Evolutionary conservation across 345 rosid genomes (phyloP), one percentile per base, ranked within the genome.

Genomic region (Anastatica hierochuntica): DNA sequence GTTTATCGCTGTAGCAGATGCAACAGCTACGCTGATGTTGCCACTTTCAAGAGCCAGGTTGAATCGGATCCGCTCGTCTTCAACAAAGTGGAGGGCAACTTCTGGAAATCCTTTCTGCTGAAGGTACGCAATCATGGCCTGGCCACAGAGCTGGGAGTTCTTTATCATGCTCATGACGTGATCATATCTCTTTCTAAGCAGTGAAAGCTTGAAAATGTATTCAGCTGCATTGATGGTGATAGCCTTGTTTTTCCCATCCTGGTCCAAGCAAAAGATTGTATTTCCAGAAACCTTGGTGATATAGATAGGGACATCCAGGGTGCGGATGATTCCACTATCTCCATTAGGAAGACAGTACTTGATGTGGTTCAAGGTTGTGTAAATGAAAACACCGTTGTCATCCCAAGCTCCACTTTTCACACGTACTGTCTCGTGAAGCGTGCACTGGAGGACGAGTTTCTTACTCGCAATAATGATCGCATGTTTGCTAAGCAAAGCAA

Each of bases 381-480:
- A 66, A 10, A 66, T 66, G 39, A 66, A 66, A 29, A 66, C 65
- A 36, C 71, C 95, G 69, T 82, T 84, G 24, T 90, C 95, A 58
- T 90, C 98, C 96, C 98, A 90, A 7, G 90, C 92, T 66, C 96
- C 98, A 60, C 98, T 84, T 63, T 90, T 87, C 38, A 90, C 88
- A 45, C 95, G 92, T 39, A 84, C 84, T 26, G 95, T 87, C 77
- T 90, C 98, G 42, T 90, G 96, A 69, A 90, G 83, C 30, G 85
- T 82, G 73, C 96, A 84, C 59, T 82, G 84, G 62, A 79, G 84
- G 57, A 78, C 90, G 57, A 90, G 95, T 68, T 77, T 87, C 72
- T 87, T 87, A 79, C 69, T 82, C 38, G 95, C 87, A 43, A 87
- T 77, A 58, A 87, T 74, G 66, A 90, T 87, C 37, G 95, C 80